A percentile compares a stretch with the other conserved stretches of the same genome.
Evolutionary conservation across 2,329 filamentous ascomycete genomes (phyloP).

Genomic region (Ascochyta fabae): DNA sequence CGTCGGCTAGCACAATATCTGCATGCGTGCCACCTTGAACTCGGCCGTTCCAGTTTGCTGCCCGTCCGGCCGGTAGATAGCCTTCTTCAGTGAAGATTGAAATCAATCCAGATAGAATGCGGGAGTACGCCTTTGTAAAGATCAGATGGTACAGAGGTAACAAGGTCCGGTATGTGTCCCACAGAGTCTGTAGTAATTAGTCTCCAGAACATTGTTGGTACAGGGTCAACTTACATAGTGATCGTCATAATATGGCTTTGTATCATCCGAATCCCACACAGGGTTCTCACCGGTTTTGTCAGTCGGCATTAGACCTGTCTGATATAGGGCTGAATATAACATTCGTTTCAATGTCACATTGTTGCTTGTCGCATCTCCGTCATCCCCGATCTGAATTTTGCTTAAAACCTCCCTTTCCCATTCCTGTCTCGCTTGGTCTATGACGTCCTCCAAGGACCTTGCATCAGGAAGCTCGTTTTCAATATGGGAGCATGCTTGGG

Average conservation of each 20-base stretch:
- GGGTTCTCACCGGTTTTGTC: slow-evolving; percentile 39
- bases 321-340: slow-evolving; percentile 48
- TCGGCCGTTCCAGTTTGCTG: slow-evolving; percentile 43
- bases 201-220: not conserved
- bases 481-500: too few relatives aligned
- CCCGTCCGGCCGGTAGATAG: slow-evolving; percentile 45
- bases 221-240: slow-evolving; percentile 23
- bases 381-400: too few relatives aligned
- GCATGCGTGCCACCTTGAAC: slow-evolving; percentile 47
- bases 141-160: slow-evolving; percentile 24
- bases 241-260: slow-evolving; percentile 46
- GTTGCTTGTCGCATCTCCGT: too few relatives aligned
- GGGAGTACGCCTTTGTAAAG: slow-evolving; percentile 19
- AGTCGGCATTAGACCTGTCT: slow-evolving; percentile 49
- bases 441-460: too few relatives aligned
- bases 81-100: slow-evolving; percentile 36
- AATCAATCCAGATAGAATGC: slow-evolving; percentile 17
- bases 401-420: too few relatives aligned
- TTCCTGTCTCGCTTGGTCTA: too few relatives aligned
- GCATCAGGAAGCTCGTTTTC: too few relatives aligned
- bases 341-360: not conserved
- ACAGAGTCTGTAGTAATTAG: slow-evolving; percentile 17
- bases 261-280: slow-evolving; percentile 30
- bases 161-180: slow-evolving; percentile 18
- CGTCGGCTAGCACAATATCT: slow-evolving; percentile 41